phyloP scores from a whole-genome alignment of 352 stramenopile species.

The Phytophthora cryptogea region DNA sequence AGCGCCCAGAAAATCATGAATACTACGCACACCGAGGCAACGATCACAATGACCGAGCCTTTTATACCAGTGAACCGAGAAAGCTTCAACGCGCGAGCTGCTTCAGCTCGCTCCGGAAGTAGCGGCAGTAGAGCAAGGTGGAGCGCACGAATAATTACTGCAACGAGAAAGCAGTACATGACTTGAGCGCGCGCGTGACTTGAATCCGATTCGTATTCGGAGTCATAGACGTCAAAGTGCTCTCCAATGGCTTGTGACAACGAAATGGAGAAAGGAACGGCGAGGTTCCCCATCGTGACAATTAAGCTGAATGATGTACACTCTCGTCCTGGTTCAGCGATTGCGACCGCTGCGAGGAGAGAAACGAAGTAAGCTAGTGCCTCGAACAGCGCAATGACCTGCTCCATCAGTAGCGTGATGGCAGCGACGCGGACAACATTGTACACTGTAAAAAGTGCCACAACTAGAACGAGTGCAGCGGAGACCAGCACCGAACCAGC shows the following conservation, averaged over 20 bases:
- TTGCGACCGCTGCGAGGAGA: conserved; percentile 50
- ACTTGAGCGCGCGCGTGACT: conserved; percentile 44
- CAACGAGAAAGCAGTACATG: conserved; percentile 56
- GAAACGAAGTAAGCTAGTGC: conserved; percentile 57
- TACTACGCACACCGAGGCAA: conserved; percentile 23
- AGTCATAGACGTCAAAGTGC: conserved; percentile 67
- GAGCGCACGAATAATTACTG: conserved; percentile 38
- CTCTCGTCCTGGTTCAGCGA: conserved; percentile 52
- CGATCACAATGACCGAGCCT: conserved; percentile 32
- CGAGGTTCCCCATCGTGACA: conserved; percentile 58
- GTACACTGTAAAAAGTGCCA: conserved; percentile 58
- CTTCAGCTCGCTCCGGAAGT: conserved; percentile 46
- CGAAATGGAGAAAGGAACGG: conserved; percentile 54
- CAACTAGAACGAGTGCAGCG: conserved; percentile 39
- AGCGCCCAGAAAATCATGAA: conserved; percentile 62
- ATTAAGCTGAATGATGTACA: conserved; percentile 55
- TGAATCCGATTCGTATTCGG: conserved; percentile 51
- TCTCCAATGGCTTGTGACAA: conserved; percentile 67
- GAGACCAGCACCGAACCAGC: conserved; percentile 37
- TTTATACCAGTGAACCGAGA: conserved; percentile 23
- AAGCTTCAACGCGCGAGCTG: conserved; percentile 39
- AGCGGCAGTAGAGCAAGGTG: conserved; percentile 43
- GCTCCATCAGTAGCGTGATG: conserved; percentile 54
- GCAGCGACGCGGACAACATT: conserved; percentile 56
- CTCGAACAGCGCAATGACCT: conserved; percentile 54